These are phyloP conservation scores for Fusarium drepaniforme DNA, from an alignment of 2,329 filamentous ascomycete genomes.

Conservation along the genomic window DNA sequence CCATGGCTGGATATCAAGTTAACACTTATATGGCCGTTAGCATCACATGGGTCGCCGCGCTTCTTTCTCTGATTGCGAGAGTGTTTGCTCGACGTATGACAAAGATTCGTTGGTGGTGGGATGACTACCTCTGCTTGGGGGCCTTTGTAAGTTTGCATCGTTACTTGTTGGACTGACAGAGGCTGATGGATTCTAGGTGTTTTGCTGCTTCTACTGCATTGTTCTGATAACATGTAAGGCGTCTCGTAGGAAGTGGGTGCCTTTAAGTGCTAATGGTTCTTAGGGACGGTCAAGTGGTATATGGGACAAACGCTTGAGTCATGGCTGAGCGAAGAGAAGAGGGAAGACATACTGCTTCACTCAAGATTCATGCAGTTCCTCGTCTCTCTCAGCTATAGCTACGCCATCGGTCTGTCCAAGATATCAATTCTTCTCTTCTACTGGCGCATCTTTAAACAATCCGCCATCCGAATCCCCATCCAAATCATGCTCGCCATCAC, in stretches of 20 bases:
- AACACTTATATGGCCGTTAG: constrained; percentile 30
- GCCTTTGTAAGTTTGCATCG: constrained; percentile 37
- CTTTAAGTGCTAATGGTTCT: not conserved
- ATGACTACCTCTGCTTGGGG: constrained; percentile 39
- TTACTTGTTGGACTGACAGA: rapidly evolving
- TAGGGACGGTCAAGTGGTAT: constrained; percentile 34
- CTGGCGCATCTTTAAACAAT: constrained; percentile 46
- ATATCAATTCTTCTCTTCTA: constrained; percentile 47
- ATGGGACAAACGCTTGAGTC: constrained; percentile 30
- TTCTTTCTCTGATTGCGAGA: constrained; percentile 34
- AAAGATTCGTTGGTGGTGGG: constrained; percentile 41
- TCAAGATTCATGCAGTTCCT: constrained; percentile 32
- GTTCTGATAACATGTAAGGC: constrained; percentile 35
- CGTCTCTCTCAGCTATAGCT: constrained; percentile 38
- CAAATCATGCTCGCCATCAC: constrained; percentile 39
- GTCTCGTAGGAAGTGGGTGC: rapidly evolving
- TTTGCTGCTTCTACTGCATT: constrained; percentile 29
- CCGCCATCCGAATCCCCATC: constrained; percentile 45
- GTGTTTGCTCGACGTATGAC: constrained; percentile 39
- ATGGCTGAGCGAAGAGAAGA: constrained; percentile 12
- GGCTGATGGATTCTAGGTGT: constrained; percentile 28
- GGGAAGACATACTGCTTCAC: constrained; percentile 30
- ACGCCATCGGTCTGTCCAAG: constrained; percentile 45
- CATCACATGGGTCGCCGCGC: constrained; percentile 38
- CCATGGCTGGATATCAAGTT: constrained; percentile 32